Evolutionary conservation across 2,329 filamentous ascomycete species (phyloP).

Genomic region (Cladosporium oxysporum): DNA sequence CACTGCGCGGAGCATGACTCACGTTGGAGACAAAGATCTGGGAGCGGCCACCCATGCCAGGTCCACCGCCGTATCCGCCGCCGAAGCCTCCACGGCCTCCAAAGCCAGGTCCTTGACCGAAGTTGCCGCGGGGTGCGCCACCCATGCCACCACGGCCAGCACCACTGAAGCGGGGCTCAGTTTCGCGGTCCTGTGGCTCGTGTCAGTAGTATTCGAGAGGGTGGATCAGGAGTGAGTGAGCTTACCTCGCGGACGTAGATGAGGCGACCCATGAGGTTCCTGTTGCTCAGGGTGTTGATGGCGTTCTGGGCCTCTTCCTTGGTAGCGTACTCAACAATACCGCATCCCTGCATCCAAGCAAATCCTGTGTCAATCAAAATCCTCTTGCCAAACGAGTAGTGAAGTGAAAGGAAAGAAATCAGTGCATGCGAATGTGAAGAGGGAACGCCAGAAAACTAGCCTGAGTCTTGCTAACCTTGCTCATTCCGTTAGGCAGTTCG

Average conservation of each 20-base stretch:
- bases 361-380: conserved; percentile 69
- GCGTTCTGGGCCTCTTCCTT: conserved; percentile 98
- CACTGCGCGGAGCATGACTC: conserved; percentile 54
- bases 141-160: conserved; percentile 45
- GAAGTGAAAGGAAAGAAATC: conserved; percentile 51
- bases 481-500: conserved; percentile 99
- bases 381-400: conserved; percentile 7
- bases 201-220: conserved; percentile 3
- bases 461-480: conserved; percentile 96
- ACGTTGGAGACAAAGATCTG: conserved; percentile 99
- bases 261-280: conserved; percentile 96
- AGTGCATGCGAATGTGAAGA: conserved; percentile 10
- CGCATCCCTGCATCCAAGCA: conserved; percentile 22
- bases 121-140: conserved; percentile 58
- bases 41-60: conserved; percentile 65
- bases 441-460: conserved; percentile 65
- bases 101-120: conserved; percentile 53
- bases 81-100: conserved; percentile 54
- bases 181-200: conserved; percentile 79
- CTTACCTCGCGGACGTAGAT: conserved; percentile 96
- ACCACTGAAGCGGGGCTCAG: conserved; percentile 90
- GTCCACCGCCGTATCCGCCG: conserved; percentile 54
- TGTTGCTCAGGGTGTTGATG: conserved; percentile 97
- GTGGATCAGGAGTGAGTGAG: conserved; percentile 19
- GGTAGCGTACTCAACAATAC: conserved; percentile 99